Conservation (phyloP, 202 grass and related monocot genomes). For the Setaria viridis region DNA sequence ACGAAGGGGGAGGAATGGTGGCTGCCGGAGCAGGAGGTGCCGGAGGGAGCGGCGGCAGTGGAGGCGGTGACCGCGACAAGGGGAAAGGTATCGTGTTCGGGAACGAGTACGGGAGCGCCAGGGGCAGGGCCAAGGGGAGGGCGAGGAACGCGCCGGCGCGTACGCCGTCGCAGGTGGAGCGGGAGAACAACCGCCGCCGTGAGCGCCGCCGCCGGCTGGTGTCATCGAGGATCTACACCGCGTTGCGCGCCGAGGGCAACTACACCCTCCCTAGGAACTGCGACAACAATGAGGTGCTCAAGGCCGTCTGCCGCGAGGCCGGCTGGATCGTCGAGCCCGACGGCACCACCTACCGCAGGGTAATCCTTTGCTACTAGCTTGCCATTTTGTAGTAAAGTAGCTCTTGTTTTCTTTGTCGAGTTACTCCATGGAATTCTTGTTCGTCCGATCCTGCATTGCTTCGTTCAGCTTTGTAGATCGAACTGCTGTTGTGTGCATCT, state of each 20-base stretch:
- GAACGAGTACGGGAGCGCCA: not conserved
- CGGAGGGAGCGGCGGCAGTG: constrained; percentile 9
- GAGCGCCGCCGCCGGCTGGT: constrained; percentile 61
- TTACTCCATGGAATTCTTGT: too few relatives aligned
- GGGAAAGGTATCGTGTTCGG: not conserved
- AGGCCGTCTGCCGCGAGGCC: constrained; percentile 81
- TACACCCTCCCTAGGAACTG: constrained; percentile 78
- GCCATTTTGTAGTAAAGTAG: too few relatives aligned
- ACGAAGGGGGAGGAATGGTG: not conserved
- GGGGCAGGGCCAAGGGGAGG: not conserved
- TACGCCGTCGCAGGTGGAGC: constrained; percentile 67
- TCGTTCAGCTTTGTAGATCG: not conserved
- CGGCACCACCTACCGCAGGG: constrained; percentile 90
- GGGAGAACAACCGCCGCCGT: constrained; percentile 83
- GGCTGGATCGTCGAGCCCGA: constrained; percentile 81
- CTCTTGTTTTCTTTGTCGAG: too few relatives aligned
- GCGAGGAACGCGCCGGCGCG: constrained; percentile 13
- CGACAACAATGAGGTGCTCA: constrained; percentile 94
- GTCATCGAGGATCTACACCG: constrained; percentile 70
- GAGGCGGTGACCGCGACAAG: not conserved
- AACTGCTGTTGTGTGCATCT: not conserved
- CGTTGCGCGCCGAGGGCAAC: constrained; percentile 68
- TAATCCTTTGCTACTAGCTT: not conserved
- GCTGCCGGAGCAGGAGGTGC: not conserved
- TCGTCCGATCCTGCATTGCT: not conserved